Evolutionary conservation across 345 rosid genomes (phyloP).

Genomic region (Sisymbrium irio): DNA sequence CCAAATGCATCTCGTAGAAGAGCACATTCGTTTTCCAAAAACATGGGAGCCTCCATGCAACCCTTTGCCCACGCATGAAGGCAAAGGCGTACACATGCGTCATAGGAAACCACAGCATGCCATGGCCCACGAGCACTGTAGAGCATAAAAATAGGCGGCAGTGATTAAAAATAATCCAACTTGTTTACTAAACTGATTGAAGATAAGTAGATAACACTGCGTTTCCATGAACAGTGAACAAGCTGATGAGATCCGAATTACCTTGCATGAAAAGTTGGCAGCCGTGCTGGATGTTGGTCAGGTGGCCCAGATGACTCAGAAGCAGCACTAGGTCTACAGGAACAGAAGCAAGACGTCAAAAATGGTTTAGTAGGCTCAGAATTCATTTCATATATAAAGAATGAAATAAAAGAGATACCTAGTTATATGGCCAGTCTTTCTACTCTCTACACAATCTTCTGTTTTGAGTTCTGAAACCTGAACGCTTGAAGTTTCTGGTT

Average conservation of each 20-base stretch:
- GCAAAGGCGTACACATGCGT: conserved; percentile 94
- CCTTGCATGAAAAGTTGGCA: conserved; percentile 96
- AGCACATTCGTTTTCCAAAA: conserved; percentile 90
- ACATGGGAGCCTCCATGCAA: conserved; percentile 96
- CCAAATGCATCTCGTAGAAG: conserved; percentile 81
- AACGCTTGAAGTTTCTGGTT: conserved; percentile 31
- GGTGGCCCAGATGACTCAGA: conserved; percentile 56
- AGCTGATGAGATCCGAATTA: conserved; percentile 24
- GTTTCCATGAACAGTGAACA: conserved; percentile 1
- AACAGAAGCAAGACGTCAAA: conserved; percentile 17
- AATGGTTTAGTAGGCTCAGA: background rate
- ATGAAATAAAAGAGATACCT: conserved; percentile 44
- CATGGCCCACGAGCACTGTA: conserved; percentile 91
- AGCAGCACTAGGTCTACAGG: conserved; percentile 47
- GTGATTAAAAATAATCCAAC: conserved; percentile 3
- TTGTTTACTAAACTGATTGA: background rate
- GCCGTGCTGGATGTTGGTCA: conserved; percentile 59
- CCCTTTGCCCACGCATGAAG: conserved; percentile 99
- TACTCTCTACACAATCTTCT: conserved; percentile 40
- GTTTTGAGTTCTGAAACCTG: conserved; percentile 38
- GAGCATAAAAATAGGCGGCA: conserved; percentile 11
- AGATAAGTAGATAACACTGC: background rate
- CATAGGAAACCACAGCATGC: conserved; percentile 96
- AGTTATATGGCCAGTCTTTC: conserved; percentile 44
- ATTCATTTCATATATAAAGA: background rate